phyloP scores from a whole-genome alignment of 169 alveolate species.

The Cryptosporidium andersoni region DNA sequence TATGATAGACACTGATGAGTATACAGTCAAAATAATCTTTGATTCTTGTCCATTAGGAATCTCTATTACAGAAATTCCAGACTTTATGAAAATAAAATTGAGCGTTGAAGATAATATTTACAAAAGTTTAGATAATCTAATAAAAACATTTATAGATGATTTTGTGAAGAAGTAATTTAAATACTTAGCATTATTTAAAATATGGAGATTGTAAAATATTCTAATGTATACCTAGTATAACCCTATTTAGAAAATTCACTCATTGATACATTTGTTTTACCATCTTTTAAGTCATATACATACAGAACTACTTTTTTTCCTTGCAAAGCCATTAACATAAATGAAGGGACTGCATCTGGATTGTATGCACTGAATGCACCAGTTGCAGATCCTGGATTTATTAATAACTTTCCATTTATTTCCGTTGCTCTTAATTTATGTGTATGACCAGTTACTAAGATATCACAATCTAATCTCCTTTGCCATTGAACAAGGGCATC shows the following conservation, averaged over 20 bases:
- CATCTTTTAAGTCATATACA: conserved; percentile 80
- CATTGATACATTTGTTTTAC: conserved; percentile 81
- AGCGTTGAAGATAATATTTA: conserved; percentile 24
- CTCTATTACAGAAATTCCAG: not conserved
- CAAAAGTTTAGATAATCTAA: conserved; percentile 3
- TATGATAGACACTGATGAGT: conserved; percentile 54
- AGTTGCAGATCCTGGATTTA: conserved; percentile 93
- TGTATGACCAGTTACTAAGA: conserved; percentile 89
- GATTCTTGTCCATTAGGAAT: conserved; percentile 50
- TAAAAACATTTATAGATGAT: conserved; percentile 29
- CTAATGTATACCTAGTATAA: not conserved
- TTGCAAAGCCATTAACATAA: conserved; percentile 80
- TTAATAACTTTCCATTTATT: conserved; percentile 86
- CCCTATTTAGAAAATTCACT: conserved; percentile 75
- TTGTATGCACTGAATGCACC: conserved; percentile 87
- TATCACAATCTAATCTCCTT: conserved; percentile 89
- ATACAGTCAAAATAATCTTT: conserved; percentile 18
- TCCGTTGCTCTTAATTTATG: conserved; percentile 83
- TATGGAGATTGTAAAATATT: not conserved
- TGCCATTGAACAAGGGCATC: conserved; percentile 86
- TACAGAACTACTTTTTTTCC: conserved; percentile 79
- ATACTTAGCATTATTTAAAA: not conserved
- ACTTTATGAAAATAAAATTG: conserved; percentile 4
- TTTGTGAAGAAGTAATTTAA: conserved; percentile 31
- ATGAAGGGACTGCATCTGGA: conserved; percentile 76